These are phyloP conservation scores for Schizophyllum amplum DNA, from an alignment of 1,284 basidiomycete species.

Conservation along the genomic window DNA sequence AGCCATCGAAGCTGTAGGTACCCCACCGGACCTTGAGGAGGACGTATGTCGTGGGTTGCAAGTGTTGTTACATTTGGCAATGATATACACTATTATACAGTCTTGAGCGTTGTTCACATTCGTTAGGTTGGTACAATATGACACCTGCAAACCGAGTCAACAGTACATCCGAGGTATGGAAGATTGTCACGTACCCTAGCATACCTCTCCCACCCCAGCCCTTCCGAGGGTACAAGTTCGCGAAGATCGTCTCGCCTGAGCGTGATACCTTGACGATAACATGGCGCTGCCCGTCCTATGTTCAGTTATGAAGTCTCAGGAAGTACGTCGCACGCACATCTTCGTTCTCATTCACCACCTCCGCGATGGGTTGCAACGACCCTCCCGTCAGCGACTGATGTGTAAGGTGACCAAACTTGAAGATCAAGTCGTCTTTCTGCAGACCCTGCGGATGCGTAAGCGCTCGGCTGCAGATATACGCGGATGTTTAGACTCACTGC, in stretches of 20 bases:
- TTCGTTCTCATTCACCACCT: slow-evolving; percentile 65
- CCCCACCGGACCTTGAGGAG: too few species aligned
- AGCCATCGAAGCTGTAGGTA: slow-evolving; percentile 1
- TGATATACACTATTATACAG: slow-evolving; percentile 7
- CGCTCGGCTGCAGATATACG: slow-evolving; percentile 2
- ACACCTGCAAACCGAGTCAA: slow-evolving; percentile 37
- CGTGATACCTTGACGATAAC: slow-evolving; percentile 35
- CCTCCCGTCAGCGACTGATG: slow-evolving; percentile 39
- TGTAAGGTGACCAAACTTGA: slow-evolving; percentile 66
- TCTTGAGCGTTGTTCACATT: background rate
- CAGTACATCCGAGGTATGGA: slow-evolving; percentile 1
- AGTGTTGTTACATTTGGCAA: background rate
- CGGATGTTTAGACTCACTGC: slow-evolving; percentile 47
- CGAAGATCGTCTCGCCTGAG: slow-evolving; percentile 21
- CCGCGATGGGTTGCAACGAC: slow-evolving; percentile 60
- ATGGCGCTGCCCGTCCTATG: slow-evolving; percentile 23
- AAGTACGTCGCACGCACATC: slow-evolving; percentile 42
- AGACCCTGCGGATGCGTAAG: slow-evolving; percentile 45
- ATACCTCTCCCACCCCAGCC: slow-evolving; percentile 67
- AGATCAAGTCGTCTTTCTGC: slow-evolving; percentile 59
- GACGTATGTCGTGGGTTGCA: background rate
- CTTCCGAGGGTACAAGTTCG: slow-evolving; percentile 33
- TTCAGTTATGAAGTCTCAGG: background rate
- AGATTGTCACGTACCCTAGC: slow-evolving; percentile 52
- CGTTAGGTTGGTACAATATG: slow-evolving; percentile 44